Percentiles rank a stretch among this genome's conserved stretches.
These are phyloP conservation scores for Paramecium octaurelia DNA, from an alignment of 73 alveolate species.

Conservation along the genomic window DNA sequence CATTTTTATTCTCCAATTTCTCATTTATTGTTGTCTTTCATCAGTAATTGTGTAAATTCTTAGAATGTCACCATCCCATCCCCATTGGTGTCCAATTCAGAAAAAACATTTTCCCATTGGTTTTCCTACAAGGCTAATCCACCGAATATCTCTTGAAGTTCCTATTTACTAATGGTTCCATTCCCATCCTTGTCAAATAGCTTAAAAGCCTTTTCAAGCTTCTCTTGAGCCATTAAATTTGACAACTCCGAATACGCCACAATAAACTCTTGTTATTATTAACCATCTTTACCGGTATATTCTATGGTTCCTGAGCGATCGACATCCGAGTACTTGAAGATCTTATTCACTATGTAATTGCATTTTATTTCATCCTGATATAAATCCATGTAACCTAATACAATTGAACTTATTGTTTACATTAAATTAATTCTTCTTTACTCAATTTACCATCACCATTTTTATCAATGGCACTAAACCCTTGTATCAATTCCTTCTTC, in stretches of 20 bases:
- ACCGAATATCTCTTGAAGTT: neutral
- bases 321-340: neutral
- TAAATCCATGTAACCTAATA: neutral
- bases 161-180: slow-evolving; percentile 16
- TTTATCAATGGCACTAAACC: slow-evolving; percentile 71
- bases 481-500: slow-evolving; percentile 52
- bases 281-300: neutral
- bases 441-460: slow-evolving; percentile 78
- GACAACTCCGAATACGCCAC: neutral
- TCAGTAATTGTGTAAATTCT: neutral
- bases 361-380: slow-evolving; percentile 22
- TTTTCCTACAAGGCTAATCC: neutral
- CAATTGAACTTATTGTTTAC: neutral
- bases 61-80: neutral
- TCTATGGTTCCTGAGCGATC: neutral
- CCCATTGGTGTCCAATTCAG: neutral
- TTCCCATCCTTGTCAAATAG: slow-evolving; percentile 30
- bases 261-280: neutral
- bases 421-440: slow-evolving; percentile 68
- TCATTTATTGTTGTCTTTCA: neutral
- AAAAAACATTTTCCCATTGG: neutral
- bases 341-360: neutral
- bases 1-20: neutral
- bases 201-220: neutral
- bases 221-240: neutral